Conservation (phyloP, 108 stramenopile species). For the Asterionellopsis glacialis region DNA sequence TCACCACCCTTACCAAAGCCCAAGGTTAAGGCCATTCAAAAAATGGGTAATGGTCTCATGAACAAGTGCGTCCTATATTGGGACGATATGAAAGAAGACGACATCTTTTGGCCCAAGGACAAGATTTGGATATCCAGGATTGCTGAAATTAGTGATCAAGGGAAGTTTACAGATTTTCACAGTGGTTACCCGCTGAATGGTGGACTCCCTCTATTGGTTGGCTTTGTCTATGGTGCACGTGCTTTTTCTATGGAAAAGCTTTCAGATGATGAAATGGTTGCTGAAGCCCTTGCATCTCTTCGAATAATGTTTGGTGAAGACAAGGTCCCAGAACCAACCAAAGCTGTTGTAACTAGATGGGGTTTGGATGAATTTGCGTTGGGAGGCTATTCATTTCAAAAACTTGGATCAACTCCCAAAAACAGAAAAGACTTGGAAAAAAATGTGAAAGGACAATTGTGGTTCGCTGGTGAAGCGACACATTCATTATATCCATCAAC, state of each 20-base stretch:
- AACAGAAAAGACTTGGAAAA: too few species aligned
- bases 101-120: conserved; percentile 18
- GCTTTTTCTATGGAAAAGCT: conserved; percentile 14
- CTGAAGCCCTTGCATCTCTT: conserved; percentile 16
- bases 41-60: conserved; percentile 46
- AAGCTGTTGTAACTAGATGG: conserved; percentile 34
- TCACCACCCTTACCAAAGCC: conserved; percentile 36
- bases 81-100: conserved; percentile 11
- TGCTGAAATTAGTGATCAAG: conserved; percentile 10
- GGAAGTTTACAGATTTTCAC: conserved; percentile 22
- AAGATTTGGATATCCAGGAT: conserved; percentile 12
- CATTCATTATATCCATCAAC: too few species aligned
- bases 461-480: too few species aligned
- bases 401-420: conserved; percentile 1
- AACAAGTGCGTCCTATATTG: conserved; percentile 47
- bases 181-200: conserved; percentile 13
- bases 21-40: conserved; percentile 46
- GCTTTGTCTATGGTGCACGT: conserved; percentile 12
- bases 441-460: too few species aligned
- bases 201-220: conserved; percentile 10
- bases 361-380: conserved; percentile 21
- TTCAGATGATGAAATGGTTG: conserved; percentile 26
- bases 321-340: conserved; percentile 24
- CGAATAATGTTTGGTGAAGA: conserved; percentile 18
- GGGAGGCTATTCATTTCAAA: conserved; percentile 27